Conservation (phyloP, 352 stramenopile genomes). For the Globisporangium emineosum region DNA sequence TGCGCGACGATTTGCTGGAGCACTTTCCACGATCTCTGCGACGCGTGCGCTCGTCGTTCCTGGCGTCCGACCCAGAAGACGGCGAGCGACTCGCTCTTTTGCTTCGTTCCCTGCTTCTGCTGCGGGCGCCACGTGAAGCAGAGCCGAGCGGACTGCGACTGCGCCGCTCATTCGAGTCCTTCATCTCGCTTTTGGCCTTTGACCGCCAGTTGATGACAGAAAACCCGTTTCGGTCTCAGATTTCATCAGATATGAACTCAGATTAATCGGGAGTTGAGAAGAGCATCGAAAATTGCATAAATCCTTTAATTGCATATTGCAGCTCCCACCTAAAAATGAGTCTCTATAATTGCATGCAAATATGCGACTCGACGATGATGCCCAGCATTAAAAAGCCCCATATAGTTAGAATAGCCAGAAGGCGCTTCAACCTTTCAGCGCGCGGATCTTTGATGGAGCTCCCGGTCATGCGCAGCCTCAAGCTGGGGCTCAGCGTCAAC, state of each 20-base stretch:
- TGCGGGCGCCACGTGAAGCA: not conserved
- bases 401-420: not conserved
- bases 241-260: not conserved
- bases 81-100: slow-evolving; percentile 2
- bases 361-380: not conserved
- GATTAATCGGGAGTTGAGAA: not conserved
- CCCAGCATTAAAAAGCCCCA: not conserved
- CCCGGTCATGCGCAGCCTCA: slow-evolving; percentile 26
- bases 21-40: slow-evolving; percentile 3
- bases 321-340: too few species aligned
- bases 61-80: not conserved
- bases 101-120: slow-evolving; percentile 1
- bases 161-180: slow-evolving; percentile 1
- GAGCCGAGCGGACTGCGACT: slow-evolving; percentile 12
- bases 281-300: not conserved
- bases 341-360: not conserved
- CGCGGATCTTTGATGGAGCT: slow-evolving; percentile 23
- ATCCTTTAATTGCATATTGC: not conserved
- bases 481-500: slow-evolving; percentile 21
- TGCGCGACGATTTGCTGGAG: slow-evolving; percentile 3
- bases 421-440: slow-evolving; percentile 8
- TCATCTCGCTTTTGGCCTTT: not conserved
- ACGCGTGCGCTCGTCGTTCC: not conserved
- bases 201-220: not conserved
- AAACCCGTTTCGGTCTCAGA: not conserved